Evolutionary conservation across 225 moss, liverwort and hornwort species (phyloP).

Genomic region (Pseudoscleropodium purum): DNA sequence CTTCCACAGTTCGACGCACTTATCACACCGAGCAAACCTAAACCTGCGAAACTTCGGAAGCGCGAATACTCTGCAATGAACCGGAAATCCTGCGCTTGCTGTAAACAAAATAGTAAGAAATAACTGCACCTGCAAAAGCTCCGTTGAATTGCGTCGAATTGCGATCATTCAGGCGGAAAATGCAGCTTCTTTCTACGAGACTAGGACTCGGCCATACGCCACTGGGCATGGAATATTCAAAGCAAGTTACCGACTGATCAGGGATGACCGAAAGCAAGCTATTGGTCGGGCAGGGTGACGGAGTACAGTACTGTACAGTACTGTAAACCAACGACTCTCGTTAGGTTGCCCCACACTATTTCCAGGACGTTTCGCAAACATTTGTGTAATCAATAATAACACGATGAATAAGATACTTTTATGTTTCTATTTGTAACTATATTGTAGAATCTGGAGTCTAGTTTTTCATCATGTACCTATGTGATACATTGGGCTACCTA

Average conservation of each 20-base stretch:
- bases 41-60: neutral
- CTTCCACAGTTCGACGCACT: neutral
- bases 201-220: neutral
- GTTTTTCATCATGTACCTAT: neutral
- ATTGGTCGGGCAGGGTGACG: neutral
- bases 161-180: neutral
- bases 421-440: rapidly evolving
- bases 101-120: too few relatives aligned
- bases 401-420: neutral
- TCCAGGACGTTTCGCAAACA: neutral
- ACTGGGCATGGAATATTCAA: neutral
- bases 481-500: neutral
- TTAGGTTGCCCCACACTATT: neutral
- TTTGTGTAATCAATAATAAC: too few relatives aligned
- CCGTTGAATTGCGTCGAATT: neutral
- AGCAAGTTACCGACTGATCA: neutral
- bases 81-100: too few relatives aligned
- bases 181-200: neutral
- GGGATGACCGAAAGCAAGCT: neutral
- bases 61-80: neutral
- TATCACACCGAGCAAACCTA: too few relatives aligned
- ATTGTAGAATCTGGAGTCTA: neutral
- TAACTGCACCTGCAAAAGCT: too few relatives aligned
- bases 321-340: neutral
- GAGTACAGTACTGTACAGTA: too few relatives aligned